Percentiles rank a stretch among this genome's conserved stretches.
Conservation (phyloP, 192 early-diverging fungal genomes). For the Coemansia sp. region DNA sequence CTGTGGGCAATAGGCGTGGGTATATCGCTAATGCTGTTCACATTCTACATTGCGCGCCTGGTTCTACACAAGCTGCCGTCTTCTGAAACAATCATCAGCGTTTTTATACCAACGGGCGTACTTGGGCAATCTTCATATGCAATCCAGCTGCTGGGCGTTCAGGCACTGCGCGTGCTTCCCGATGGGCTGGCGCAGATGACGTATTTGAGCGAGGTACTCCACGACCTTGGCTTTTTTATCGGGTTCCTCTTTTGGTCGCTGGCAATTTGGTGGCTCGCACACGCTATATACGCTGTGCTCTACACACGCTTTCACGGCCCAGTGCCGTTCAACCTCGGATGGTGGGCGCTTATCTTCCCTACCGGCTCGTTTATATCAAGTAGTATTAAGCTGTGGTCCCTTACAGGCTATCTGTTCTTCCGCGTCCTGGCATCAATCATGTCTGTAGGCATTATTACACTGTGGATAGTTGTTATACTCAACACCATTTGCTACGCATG, state of each 20-base stretch:
- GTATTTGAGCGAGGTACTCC: conserved; percentile 31
- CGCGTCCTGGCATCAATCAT: conserved; percentile 42
- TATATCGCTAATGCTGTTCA: conserved; percentile 44
- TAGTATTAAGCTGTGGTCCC: conserved; percentile 21
- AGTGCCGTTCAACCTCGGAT: conserved; percentile 58
- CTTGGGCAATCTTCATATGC: conserved; percentile 56
- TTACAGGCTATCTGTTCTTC: conserved; percentile 32
- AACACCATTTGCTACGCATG: conserved; percentile 42
- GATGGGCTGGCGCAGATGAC: conserved; percentile 23
- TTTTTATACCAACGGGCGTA: conserved; percentile 57
- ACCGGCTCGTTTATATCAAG: conserved; percentile 42
- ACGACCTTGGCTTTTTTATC: conserved; percentile 26
- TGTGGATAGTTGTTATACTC: conserved; percentile 34
- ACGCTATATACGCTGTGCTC: conserved; percentile 41
- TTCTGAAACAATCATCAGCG: conserved; percentile 53
- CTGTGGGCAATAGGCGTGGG: conserved; percentile 56
- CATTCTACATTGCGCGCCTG: conserved; percentile 53
- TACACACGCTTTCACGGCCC: conserved; percentile 22
- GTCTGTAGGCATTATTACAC: conserved; percentile 22
- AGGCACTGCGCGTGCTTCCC: conserved; percentile 34
- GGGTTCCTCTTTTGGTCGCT: conserved; percentile 53
- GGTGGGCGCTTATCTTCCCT: conserved; percentile 62
- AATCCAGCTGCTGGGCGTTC: conserved; percentile 50
- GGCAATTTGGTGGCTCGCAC: conserved; percentile 53
- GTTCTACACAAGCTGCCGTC: conserved; percentile 53